Evolutionary conservation across 106 monocot species (phyloP).

Genomic region (Acorus calamus): DNA sequence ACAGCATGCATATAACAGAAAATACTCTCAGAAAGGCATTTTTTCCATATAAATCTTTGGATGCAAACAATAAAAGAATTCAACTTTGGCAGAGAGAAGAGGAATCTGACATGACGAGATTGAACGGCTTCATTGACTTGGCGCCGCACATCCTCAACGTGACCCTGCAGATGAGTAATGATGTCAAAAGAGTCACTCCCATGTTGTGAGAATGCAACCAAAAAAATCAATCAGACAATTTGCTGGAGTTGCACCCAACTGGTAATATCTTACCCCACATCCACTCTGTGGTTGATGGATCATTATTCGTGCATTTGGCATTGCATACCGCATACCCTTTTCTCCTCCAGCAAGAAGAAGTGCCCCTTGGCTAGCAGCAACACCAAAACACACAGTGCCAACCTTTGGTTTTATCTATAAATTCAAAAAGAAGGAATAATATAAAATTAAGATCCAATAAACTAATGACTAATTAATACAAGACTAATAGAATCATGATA

Average conservation of each 20-base stretch:
- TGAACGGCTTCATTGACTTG: constrained; percentile 90
- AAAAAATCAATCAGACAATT: neutral
- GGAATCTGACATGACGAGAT: constrained; percentile 66
- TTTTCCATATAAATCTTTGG: no score
- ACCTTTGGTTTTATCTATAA: constrained; percentile 88
- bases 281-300: constrained; percentile 93
- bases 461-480: no score
- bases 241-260: neutral
- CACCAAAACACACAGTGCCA: constrained; percentile 84
- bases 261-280: constrained; percentile 52
- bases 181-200: neutral
- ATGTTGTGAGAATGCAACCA: neutral
- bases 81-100: no score
- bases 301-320: constrained; percentile 94
- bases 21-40: no score
- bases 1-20: no score
- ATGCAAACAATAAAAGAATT: no score
- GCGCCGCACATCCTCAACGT: constrained; percentile 79
- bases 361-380: constrained; percentile 87
- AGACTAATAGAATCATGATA: no score
- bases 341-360: constrained; percentile 95
- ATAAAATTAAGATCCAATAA: no score
- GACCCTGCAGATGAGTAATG: constrained; percentile 32
- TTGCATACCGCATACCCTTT: constrained; percentile 90
- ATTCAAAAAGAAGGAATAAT: neutral